A percentile compares a stretch with the other conserved stretches of the same genome.
Conservation (phyloP, 202 grass and related monocot species). For the Zizania palustris region DNA sequence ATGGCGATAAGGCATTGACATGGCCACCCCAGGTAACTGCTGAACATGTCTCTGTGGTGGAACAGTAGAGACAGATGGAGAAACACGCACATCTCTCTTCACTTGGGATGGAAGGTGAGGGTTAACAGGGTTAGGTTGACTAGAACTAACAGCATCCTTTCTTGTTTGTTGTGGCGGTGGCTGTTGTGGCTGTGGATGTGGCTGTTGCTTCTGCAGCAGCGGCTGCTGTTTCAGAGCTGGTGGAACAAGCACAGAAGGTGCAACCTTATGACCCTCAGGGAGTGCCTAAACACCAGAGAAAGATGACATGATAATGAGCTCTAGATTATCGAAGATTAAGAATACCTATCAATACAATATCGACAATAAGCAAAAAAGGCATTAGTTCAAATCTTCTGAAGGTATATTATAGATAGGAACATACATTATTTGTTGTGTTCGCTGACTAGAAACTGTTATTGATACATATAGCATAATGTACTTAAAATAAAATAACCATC, state of each 20-base stretch:
- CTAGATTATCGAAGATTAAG: slow-evolving; percentile 8
- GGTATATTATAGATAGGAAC: background rate
- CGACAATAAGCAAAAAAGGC: slow-evolving; percentile 16
- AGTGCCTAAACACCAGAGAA: slow-evolving; percentile 41
- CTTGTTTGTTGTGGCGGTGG: slow-evolving; percentile 52
- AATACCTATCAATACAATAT: slow-evolving; percentile 8
- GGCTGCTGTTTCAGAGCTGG: slow-evolving; percentile 51
- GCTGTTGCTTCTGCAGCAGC: slow-evolving; percentile 23
- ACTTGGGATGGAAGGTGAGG: slow-evolving; percentile 57
- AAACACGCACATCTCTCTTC: slow-evolving; percentile 56
- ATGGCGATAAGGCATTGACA: slow-evolving; percentile 62
- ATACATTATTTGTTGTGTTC: background rate
- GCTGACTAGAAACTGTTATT: background rate
- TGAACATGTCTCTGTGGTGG: slow-evolving; percentile 52
- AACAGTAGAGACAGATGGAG: slow-evolving; percentile 48
- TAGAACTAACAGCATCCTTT: slow-evolving; percentile 62
- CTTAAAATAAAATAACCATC: background rate
- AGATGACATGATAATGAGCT: slow-evolving; percentile 27
- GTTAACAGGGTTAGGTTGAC: slow-evolving; percentile 52
- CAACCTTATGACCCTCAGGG: slow-evolving; percentile 51
- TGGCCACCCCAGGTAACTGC: slow-evolving; percentile 53
- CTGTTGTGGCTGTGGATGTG: background rate
- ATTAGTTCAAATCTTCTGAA: background rate
- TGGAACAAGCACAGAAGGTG: slow-evolving; percentile 47
- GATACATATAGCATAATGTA: slow-evolving; percentile 19